Conservation (phyloP, 2,329 filamentous ascomycete species). For the Stagonosporopsis tanaceti region DNA sequence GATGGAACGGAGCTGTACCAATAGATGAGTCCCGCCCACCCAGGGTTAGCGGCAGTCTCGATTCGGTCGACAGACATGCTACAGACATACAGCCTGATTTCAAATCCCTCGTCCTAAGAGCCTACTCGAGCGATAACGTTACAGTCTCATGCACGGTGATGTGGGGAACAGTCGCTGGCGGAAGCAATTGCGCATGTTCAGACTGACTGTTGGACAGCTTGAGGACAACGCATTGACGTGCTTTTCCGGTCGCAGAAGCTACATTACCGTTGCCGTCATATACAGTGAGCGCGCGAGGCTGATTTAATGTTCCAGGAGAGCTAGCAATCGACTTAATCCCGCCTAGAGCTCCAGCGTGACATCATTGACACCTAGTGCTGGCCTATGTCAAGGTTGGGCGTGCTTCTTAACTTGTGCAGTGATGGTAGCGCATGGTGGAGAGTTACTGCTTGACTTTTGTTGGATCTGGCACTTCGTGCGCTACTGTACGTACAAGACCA, state of each 20-base stretch:
- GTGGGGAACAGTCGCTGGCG: background rate
- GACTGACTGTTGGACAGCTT: background rate
- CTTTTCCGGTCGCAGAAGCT: background rate
- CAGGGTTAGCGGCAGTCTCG: background rate
- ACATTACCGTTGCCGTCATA: background rate
- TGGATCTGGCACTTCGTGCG: too few relatives aligned
- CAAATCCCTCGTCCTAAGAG: background rate
- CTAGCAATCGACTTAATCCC: background rate
- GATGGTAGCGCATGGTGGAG: too few relatives aligned
- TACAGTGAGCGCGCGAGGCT: too few relatives aligned
- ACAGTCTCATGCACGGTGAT: background rate
- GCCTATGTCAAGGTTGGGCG: background rate
- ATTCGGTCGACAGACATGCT: background rate
- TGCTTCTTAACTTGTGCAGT: background rate
- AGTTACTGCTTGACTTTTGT: too few relatives aligned
- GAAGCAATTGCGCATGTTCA: background rate
- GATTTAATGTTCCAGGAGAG: too few relatives aligned
- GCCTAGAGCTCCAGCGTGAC: background rate
- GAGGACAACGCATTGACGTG: background rate
- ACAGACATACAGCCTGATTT: background rate
- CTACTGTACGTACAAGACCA: background rate
- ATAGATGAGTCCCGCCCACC: background rate
- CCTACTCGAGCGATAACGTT: background rate
- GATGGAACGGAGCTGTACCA: background rate
- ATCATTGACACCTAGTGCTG: background rate